phyloP scores from a whole-genome alignment of 2,329 filamentous ascomycete genomes.

The Phialemoniopsis sp. region DNA sequence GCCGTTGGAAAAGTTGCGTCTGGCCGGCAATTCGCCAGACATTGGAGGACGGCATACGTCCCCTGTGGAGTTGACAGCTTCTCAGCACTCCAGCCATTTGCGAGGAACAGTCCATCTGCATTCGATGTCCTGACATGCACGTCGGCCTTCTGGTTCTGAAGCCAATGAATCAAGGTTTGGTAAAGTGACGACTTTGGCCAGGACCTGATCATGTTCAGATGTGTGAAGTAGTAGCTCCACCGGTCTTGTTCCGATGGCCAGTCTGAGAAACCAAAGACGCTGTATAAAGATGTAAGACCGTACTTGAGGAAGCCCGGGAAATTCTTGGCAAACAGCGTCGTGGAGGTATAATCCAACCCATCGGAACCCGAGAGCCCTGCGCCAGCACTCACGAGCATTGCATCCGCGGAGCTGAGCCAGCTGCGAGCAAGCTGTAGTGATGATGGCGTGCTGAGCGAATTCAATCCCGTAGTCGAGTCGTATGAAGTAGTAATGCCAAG shows the following conservation, averaged over 20 bases:
- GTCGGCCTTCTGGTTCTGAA: constrained; percentile 2
- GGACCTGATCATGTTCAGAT: constrained; percentile 17
- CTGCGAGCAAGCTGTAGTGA: constrained; percentile 6
- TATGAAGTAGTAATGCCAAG: neutral
- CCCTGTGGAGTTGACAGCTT: constrained; percentile 24
- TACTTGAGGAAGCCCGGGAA: constrained; percentile 21
- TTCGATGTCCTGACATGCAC: constrained; percentile 23
- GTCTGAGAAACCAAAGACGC: constrained; percentile 22
- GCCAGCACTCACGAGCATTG: constrained; percentile 23
- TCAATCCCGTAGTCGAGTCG: neutral
- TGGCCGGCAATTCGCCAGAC: constrained; percentile 18
- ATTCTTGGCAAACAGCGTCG: constrained; percentile 19
- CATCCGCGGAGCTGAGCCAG: constrained; percentile 18
- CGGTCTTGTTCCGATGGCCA: constrained; percentile 21
- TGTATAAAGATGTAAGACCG: constrained; percentile 22
- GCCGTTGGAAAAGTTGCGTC: constrained; percentile 17
- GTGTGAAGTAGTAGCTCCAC: constrained; percentile 27
- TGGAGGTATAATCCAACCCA: constrained; percentile 25
- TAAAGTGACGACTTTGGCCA: constrained; percentile 20
- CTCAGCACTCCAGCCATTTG: constrained; percentile 16
- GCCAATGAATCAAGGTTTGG: constrained; percentile 7
- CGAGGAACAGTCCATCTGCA: constrained; percentile 23
- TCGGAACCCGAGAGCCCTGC: constrained; percentile 26
- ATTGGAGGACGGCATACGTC: constrained; percentile 21
- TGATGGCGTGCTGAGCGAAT: neutral